Percentiles rank a stretch among this genome's conserved stretches.
Evolutionary conservation across 2,329 filamentous ascomycete species (phyloP).

Genomic region (Ophiostoma ulmi): DNA sequence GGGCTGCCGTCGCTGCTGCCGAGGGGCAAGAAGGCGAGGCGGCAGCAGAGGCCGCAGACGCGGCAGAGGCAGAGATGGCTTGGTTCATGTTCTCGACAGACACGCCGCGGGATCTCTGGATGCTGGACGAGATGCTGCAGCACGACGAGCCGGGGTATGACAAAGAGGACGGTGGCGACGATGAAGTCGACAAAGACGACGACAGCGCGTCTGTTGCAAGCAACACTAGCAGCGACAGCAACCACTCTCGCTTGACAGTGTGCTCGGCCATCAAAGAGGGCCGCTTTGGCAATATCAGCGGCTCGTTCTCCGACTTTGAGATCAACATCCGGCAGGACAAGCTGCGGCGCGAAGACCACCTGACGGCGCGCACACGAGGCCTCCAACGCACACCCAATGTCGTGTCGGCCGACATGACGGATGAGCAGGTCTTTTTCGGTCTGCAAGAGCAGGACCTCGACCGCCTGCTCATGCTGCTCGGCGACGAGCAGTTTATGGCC

Average conservation of each 20-base stretch:
- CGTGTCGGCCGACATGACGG: neutral
- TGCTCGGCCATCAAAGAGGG: slow-evolving; percentile 8
- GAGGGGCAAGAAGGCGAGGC: neutral
- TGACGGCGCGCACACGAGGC: neutral
- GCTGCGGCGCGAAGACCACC: slow-evolving; percentile 15
- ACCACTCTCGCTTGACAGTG: slow-evolving; percentile 1
- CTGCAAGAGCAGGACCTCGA: slow-evolving; percentile 22
- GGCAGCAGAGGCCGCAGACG: slow-evolving; percentile 10
- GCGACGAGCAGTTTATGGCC: neutral
- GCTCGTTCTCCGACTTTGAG: neutral
- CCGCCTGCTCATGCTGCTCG: slow-evolving; percentile 16
- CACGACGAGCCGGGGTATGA: slow-evolving; percentile 11
- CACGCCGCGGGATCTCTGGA: slow-evolving; percentile 22
- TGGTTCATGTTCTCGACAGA: slow-evolving; percentile 21
- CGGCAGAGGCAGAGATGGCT: slow-evolving; percentile 23
- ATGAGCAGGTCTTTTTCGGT: slow-evolving; percentile 23
- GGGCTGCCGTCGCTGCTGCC: slow-evolving; percentile 4
- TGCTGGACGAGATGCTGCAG: slow-evolving; percentile 17
- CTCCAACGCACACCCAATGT: neutral
- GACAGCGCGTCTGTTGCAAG: neutral
- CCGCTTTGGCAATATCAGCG: neutral
- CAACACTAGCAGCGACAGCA: neutral
- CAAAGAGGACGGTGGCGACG: neutral
- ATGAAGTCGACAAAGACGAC: neutral
- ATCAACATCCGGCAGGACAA: neutral